Percentiles rank a stretch among this genome's conserved stretches.
Evolutionary conservation across 352 stramenopile genomes (phyloP).

Genomic region (Peronospora farinosa): DNA sequence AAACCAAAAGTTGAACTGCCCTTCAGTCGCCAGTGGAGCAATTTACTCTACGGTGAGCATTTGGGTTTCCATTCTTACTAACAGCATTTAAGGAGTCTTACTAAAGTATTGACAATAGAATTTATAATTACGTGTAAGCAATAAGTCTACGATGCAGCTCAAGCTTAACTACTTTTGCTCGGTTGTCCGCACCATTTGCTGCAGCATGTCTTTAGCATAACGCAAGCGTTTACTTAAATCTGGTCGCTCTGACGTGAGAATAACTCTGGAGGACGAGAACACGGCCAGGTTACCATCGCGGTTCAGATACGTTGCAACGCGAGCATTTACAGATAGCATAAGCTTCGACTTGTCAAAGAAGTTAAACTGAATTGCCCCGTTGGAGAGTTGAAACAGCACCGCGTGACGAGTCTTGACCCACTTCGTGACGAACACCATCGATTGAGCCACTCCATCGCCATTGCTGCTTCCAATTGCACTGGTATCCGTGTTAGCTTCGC

Average conservation of each 20-base stretch:
- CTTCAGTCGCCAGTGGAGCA: background rate
- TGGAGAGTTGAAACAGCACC: constrained; percentile 96
- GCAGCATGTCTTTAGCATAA: constrained; percentile 96
- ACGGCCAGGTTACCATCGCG: constrained; percentile 63
- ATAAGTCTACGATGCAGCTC: constrained; percentile 17
- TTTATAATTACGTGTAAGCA: constrained; percentile 30
- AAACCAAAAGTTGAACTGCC: no score
- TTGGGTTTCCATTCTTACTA: background rate
- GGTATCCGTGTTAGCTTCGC: constrained; percentile 22
- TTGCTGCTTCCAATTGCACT: constrained; percentile 10
- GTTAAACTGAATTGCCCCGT: constrained; percentile 92
- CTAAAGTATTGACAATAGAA: constrained; percentile 27
- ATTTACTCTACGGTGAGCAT: background rate
- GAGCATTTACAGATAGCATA: constrained; percentile 87
- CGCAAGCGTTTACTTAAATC: constrained; percentile 73
- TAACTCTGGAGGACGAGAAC: constrained; percentile 42
- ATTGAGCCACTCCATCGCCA: constrained; percentile 7
- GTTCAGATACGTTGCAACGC: constrained; percentile 85
- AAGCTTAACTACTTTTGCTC: constrained; percentile 21
- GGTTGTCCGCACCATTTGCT: constrained; percentile 79
- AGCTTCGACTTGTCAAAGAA: constrained; percentile 97
- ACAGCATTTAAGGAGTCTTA: constrained; percentile 3
- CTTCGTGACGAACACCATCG: constrained; percentile 95
- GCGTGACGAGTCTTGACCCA: constrained; percentile 97
- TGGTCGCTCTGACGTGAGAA: constrained; percentile 51